Percentiles rank a stretch among this genome's conserved stretches.
These are phyloP conservation scores for Flaveria linearis DNA, from an alignment of 129 eudicot genomes.

Conservation along the genomic window DNA sequence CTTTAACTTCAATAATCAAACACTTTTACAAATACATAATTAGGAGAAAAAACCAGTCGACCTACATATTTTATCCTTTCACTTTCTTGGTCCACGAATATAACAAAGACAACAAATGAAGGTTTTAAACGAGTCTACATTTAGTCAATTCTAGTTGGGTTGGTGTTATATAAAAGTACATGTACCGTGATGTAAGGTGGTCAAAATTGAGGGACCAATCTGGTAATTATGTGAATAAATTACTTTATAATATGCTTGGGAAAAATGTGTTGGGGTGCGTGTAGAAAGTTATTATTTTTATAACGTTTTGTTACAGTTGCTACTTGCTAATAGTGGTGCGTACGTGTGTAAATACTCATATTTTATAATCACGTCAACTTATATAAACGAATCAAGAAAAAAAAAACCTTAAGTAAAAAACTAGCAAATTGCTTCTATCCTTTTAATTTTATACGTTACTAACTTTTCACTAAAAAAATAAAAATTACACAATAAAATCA, in stretches of 20 bases:
- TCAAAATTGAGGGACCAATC: conserved; percentile 18
- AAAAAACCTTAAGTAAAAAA: no score
- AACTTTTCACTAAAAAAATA: no score
- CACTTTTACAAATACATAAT: not conserved
- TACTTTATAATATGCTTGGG: conserved; percentile 41
- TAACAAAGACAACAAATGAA: not conserved
- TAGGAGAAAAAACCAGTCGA: not conserved
- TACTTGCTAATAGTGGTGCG: conserved; percentile 42
- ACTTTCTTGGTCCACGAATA: not conserved
- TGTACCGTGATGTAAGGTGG: not conserved
- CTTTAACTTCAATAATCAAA: not conserved
- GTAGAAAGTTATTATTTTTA: conserved; percentile 35
- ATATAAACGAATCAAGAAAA: no score
- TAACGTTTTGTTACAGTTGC: conserved; percentile 40
- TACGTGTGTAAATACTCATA: conserved; percentile 39
- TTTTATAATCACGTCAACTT: no score
- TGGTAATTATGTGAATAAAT: conserved; percentile 5
- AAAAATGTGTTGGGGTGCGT: conserved; percentile 43
- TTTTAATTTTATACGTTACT: no score
- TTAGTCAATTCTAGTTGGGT: not conserved
- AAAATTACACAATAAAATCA: no score
- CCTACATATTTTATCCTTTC: not conserved
- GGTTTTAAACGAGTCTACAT: not conserved
- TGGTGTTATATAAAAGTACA: not conserved
- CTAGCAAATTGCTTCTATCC: no score